Evolutionary conservation across 192 early-diverging fungal species (phyloP).

Genomic region (Physocladia obscura): DNA sequence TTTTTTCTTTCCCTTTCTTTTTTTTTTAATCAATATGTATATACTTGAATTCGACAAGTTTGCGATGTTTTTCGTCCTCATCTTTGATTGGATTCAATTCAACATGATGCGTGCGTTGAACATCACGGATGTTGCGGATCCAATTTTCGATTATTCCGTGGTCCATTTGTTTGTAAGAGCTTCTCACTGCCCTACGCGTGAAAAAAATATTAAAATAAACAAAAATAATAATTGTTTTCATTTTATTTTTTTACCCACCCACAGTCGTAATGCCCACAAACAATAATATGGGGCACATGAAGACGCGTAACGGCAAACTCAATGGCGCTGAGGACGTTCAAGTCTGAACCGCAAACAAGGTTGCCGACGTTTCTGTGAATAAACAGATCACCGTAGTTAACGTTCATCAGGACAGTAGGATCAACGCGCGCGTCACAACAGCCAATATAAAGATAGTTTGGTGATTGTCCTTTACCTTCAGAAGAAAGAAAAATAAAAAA

Average conservation of each 20-base stretch:
- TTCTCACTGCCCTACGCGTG: slow-evolving; percentile 13
- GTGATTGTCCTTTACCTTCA: slow-evolving; percentile 29
- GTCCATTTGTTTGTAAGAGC: slow-evolving; percentile 22
- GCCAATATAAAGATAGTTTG: slow-evolving; percentile 39
- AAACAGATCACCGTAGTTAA: slow-evolving; percentile 81
- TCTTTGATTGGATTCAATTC: slow-evolving; percentile 44
- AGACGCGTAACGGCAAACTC: slow-evolving; percentile 84
- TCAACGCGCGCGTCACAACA: slow-evolving; percentile 48
- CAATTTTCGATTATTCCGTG: slow-evolving; percentile 80
- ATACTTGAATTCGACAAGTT: slow-evolving; percentile 65
- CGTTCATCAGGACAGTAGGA: slow-evolving; percentile 37
- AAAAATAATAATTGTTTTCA: neutral
- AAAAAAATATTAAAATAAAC: neutral
- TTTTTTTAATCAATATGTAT: no score
- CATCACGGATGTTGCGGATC: slow-evolving; percentile 83
- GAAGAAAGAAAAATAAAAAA: neutral
- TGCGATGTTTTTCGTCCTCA: slow-evolving; percentile 31
- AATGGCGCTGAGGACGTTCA: slow-evolving; percentile 75
- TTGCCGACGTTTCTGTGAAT: slow-evolving; percentile 94
- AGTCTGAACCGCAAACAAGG: slow-evolving; percentile 73
- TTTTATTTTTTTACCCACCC: no score
- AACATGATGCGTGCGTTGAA: slow-evolving; percentile 62
- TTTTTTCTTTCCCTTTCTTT: no score
- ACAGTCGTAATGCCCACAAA: slow-evolving; percentile 64
- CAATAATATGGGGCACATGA: slow-evolving; percentile 82